Evolutionary conservation across 2,329 filamentous ascomycete species (phyloP).

Genomic region (Pseudonectria buxi): DNA sequence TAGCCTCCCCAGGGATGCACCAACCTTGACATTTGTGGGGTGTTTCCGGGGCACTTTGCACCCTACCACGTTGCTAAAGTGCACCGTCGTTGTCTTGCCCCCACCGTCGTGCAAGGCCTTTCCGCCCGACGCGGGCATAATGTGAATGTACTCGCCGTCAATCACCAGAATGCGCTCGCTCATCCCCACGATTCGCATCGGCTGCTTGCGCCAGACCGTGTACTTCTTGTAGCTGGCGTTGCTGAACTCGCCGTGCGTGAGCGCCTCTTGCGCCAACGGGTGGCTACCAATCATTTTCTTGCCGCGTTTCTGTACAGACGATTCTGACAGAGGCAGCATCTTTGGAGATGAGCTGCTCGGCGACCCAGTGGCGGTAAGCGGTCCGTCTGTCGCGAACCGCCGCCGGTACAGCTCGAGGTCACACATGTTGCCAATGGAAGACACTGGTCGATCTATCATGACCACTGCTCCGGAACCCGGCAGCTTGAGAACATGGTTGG

Average conservation of each 20-base stretch:
- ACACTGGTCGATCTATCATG: slow-evolving; percentile 69
- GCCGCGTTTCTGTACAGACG: slow-evolving; percentile 37
- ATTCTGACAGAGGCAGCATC: slow-evolving; percentile 47
- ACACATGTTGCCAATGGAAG: slow-evolving; percentile 66
- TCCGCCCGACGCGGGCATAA: slow-evolving; percentile 64
- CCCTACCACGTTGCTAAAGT: slow-evolving; percentile 75
- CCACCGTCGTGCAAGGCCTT: slow-evolving; percentile 58
- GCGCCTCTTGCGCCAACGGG: slow-evolving; percentile 58
- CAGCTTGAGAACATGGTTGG: slow-evolving; percentile 70
- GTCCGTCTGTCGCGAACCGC: slow-evolving; percentile 68
- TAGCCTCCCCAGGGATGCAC: slow-evolving; percentile 12
- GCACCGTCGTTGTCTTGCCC: slow-evolving; percentile 71
- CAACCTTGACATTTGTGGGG: slow-evolving; percentile 71
- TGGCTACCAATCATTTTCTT: slow-evolving; percentile 54
- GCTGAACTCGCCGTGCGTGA: slow-evolving; percentile 53
- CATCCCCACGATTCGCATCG: slow-evolving; percentile 70
- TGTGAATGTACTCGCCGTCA: slow-evolving; percentile 81
- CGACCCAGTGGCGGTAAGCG: slow-evolving; percentile 60
- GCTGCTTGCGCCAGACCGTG: slow-evolving; percentile 73
- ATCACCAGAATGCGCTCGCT: slow-evolving; percentile 72
- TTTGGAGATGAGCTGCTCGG: slow-evolving; percentile 66
- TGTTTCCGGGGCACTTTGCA: slow-evolving; percentile 77
- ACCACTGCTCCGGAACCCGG: slow-evolving; percentile 68
- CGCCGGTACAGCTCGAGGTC: slow-evolving; percentile 71
- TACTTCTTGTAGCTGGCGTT: slow-evolving; percentile 65